These are phyloP conservation scores for Murraya koenigii DNA, from an alignment of 345 rosid genomes.

Conservation along the genomic window DNA sequence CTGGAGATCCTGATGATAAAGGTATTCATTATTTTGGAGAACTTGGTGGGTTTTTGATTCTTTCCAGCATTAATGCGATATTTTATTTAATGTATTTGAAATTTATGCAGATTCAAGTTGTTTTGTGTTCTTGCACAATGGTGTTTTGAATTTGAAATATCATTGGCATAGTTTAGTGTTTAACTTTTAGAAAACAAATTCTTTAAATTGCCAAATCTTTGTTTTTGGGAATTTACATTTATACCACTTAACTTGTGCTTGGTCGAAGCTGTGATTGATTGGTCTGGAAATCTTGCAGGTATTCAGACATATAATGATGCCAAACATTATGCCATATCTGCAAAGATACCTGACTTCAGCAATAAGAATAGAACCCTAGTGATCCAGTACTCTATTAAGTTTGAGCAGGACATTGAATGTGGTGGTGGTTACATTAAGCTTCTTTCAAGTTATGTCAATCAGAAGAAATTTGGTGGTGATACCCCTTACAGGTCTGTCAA, in stretches of 20 bases:
- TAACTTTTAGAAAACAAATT: background rate
- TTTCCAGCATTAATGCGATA: background rate
- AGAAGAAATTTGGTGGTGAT: conserved; percentile 98
- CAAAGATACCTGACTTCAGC: conserved; percentile 86
- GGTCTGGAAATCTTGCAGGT: conserved; percentile 40
- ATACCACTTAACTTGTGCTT: background rate
- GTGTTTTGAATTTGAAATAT: background rate
- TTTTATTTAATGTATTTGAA: background rate
- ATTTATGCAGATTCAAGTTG: background rate
- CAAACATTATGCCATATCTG: conserved; percentile 80
- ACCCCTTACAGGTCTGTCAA: conserved; percentile 79
- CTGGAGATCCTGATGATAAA: conserved; percentile 78
- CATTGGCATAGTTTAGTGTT: background rate
- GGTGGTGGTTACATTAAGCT: conserved; percentile 98
- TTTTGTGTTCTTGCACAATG: background rate
- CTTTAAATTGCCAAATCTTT: background rate
- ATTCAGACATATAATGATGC: conserved; percentile 88
- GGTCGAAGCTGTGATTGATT: conserved; percentile 7
- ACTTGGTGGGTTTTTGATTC: background rate
- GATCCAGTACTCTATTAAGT: conserved; percentile 75
- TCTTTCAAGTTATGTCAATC: conserved; percentile 90
- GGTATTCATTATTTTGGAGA: conserved; percentile 30
- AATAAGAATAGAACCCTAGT: conserved; percentile 85
- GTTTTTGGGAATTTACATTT: background rate
- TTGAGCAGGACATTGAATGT: conserved; percentile 94